Conservation (phyloP, 2,329 filamentous ascomycete genomes). For the Fusarium sp. region DNA sequence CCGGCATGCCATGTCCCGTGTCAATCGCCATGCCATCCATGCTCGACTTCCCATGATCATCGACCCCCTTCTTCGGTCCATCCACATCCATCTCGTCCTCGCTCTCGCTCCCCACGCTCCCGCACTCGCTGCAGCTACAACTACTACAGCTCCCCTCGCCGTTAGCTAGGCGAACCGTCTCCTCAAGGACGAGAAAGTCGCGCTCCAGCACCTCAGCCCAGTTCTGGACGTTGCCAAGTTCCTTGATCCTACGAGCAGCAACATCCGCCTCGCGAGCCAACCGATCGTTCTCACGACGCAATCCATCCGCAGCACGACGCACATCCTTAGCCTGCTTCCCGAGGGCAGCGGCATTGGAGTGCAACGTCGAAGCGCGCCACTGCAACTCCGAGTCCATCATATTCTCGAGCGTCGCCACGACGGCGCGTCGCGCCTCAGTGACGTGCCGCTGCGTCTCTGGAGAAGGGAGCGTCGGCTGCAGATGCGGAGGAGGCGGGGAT, state of each 20-base stretch:
- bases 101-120: constrained; percentile 40
- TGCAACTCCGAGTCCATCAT: constrained; percentile 77
- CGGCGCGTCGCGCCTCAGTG: constrained; percentile 67
- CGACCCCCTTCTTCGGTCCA: constrained; percentile 7
- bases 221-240: constrained; percentile 85
- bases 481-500: constrained; percentile 35
- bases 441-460: constrained; percentile 61
- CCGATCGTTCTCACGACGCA: constrained; percentile 74
- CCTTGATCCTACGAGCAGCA: constrained; percentile 76
- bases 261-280: constrained; percentile 73
- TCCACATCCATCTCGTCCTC: constrained; percentile 36
- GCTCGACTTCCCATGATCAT: constrained; percentile 19
- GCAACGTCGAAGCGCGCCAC: constrained; percentile 75
- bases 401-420: constrained; percentile 75
- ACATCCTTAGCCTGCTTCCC: constrained; percentile 76
- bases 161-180: constrained; percentile 70
- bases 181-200: constrained; percentile 73
- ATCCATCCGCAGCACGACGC: constrained; percentile 66
- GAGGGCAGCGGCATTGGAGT: constrained; percentile 75
- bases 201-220: constrained; percentile 86
- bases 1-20: constrained; percentile 36
- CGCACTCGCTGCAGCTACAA: constrained; percentile 57
- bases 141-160: constrained; percentile 51
- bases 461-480: constrained; percentile 56
- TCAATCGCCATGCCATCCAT: constrained; percentile 38